A percentile compares a stretch with the other conserved stretches of the same genome.
Conservation (phyloP, 768 basidiomycete species). For the Lactarius deliciosus region DNA sequence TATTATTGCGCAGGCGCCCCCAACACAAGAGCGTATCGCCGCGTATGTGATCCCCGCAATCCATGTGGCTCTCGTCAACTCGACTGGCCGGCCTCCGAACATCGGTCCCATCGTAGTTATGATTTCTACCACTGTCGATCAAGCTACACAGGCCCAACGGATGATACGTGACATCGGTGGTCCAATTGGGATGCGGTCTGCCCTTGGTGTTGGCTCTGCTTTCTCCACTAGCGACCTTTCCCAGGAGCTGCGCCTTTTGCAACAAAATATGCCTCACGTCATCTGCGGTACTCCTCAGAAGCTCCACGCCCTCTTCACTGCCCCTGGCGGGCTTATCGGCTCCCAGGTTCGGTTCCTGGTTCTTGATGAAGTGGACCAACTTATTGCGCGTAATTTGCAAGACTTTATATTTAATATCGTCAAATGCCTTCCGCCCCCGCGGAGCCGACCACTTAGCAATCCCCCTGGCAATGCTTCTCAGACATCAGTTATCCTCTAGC, state of each 20-base stretch:
- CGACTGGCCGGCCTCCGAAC: conserved; percentile 53
- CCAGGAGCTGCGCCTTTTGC: conserved; percentile 79
- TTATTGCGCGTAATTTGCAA: conserved; percentile 95
- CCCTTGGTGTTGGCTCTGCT: conserved; percentile 80
- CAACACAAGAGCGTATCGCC: conserved; percentile 97
- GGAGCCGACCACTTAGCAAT: conserved; percentile 58
- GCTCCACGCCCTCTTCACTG: conserved; percentile 86
- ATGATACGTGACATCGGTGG: conserved; percentile 95
- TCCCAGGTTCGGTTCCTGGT: conserved; percentile 91
- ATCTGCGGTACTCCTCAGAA: conserved; percentile 98
- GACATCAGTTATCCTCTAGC: conserved; percentile 25
- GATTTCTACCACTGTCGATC: conserved; percentile 97
- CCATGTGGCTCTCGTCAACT: conserved; percentile 72
- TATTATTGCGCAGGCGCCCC: conserved; percentile 98
- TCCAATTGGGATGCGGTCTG: conserved; percentile 88
- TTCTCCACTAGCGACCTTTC: conserved; percentile 56
- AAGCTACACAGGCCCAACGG: conserved; percentile 94
- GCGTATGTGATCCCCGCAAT: conserved; percentile 94
- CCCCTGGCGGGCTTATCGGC: conserved; percentile 72
- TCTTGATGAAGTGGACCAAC: conserved; percentile 95
- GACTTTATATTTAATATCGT: conserved; percentile 94
- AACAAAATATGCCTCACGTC: conserved; percentile 92
- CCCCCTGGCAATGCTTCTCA: conserved; percentile 37
- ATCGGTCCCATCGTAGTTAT: conserved; percentile 88
- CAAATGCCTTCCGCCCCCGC: conserved; percentile 86